Percentiles rank a stretch among this genome's conserved stretches.
These are phyloP conservation scores for Chimonanthus praecox DNA, from an alignment of 164 flowering plant genomes.

Conservation along the genomic window DNA sequence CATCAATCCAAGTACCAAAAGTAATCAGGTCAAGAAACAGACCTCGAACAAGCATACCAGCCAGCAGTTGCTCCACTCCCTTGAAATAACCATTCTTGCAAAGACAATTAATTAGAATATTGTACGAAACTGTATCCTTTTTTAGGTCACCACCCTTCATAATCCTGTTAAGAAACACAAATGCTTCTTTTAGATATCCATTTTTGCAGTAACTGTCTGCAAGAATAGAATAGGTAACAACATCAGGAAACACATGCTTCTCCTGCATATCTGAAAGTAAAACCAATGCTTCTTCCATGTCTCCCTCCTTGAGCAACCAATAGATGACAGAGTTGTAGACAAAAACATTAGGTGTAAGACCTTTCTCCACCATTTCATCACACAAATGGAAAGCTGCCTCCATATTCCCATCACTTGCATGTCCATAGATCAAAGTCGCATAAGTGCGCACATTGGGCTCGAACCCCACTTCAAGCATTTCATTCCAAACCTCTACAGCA, in stretches of 20 bases:
- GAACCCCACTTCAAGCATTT: conserved; percentile 26
- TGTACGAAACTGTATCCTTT: conserved; percentile 27
- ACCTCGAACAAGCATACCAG: conserved; percentile 32
- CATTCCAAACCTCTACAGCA: conserved; percentile 24
- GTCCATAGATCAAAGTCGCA: conserved; percentile 41
- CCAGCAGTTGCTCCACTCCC: conserved; percentile 32
- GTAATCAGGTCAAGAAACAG: conserved; percentile 36
- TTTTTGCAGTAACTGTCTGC: conserved; percentile 29
- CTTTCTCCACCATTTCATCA: conserved; percentile 35
- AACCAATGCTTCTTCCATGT: conserved; percentile 28
- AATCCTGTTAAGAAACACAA: conserved; percentile 18
- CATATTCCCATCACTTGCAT: conserved; percentile 28
- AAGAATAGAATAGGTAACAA: conserved; percentile 33
- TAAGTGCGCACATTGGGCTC: conserved; percentile 38
- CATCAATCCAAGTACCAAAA: conserved; percentile 36
- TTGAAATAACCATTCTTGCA: conserved; percentile 18
- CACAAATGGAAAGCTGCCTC: conserved; percentile 35
- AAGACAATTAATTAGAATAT: conserved; percentile 34
- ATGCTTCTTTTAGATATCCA: conserved; percentile 33
- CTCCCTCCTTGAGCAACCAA: conserved; percentile 40
- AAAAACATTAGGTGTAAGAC: conserved; percentile 31
- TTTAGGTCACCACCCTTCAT: conserved; percentile 15
- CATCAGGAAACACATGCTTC: conserved; percentile 27
- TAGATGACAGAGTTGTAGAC: conserved; percentile 38
- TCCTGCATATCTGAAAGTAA: conserved; percentile 38